Evolutionary conservation across 257 asterid species (phyloP).

Genomic region (Anisodus tanguticus): DNA sequence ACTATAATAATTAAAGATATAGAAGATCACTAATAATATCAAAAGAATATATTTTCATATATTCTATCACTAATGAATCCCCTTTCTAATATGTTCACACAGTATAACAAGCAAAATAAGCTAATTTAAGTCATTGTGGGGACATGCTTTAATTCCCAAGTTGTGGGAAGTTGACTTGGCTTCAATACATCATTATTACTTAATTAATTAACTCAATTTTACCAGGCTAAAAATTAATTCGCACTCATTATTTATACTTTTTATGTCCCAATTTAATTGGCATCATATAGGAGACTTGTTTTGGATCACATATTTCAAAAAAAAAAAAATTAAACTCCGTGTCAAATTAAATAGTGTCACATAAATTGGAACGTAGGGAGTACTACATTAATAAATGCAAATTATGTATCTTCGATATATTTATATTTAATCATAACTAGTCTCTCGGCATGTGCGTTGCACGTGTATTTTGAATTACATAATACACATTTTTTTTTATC

Average conservation of each 20-base stretch:
- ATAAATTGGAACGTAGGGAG: no score
- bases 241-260: not conserved
- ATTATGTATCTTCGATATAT: not conserved
- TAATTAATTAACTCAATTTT: not conserved
- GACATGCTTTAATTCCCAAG: not conserved
- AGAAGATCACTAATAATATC: no score
- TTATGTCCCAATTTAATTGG: no score
- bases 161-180: slow-evolving; percentile 18
- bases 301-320: no score
- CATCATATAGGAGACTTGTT: no score
- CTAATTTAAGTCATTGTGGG: not conserved
- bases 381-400: not conserved
- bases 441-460: no score
- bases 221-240: not conserved
- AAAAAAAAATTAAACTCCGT: no score
- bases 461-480: no score
- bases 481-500: no score
- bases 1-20: no score
- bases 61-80: not conserved
- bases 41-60: no score
- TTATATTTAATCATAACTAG: not conserved
- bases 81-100: not conserved
- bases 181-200: not conserved
- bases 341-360: no score
- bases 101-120: not conserved